Evolutionary conservation across 192 early-diverging fungal species (phyloP).

Genomic region (Chytriomyces confervae): DNA sequence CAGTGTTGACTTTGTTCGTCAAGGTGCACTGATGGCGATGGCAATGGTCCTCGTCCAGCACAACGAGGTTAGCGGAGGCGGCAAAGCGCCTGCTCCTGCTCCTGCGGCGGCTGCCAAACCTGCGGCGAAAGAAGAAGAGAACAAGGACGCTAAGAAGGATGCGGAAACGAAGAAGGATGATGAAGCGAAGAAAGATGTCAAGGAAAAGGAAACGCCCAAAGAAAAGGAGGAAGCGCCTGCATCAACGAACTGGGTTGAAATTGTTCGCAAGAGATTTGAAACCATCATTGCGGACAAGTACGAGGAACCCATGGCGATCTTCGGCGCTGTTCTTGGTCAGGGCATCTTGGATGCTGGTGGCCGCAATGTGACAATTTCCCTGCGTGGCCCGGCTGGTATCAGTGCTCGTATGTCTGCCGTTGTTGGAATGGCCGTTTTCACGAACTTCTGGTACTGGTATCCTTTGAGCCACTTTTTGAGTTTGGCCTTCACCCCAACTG

Average conservation of each 20-base stretch:
- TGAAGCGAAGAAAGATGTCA: neutral
- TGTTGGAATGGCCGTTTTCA: constrained; percentile 98
- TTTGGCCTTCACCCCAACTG: constrained; percentile 94
- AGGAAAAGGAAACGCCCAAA: constrained; percentile 7
- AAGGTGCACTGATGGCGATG: constrained; percentile 93
- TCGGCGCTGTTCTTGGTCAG: constrained; percentile 94
- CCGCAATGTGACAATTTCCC: constrained; percentile 94
- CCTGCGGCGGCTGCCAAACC: constrained; percentile 2
- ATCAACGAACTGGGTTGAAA: constrained; percentile 57
- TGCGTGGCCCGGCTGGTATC: constrained; percentile 86
- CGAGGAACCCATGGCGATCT: constrained; percentile 89
- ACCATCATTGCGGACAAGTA: constrained; percentile 91
- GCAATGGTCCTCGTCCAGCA: constrained; percentile 97
- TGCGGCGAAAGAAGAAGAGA: neutral
- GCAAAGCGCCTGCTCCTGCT: constrained; percentile 56
- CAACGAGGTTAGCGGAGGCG: constrained; percentile 75
- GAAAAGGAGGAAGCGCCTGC: constrained; percentile 17
- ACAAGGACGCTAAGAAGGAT: constrained; percentile 19
- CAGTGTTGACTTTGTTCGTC: constrained; percentile 95
- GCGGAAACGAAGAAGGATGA: neutral
- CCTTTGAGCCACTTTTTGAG: constrained; percentile 95
- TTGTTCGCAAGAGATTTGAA: constrained; percentile 85
- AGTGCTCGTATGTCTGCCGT: constrained; percentile 88
- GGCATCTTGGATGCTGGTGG: constrained; percentile 99
- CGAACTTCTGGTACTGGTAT: constrained; percentile 99